Base-by-base conservation (phyloP, 2,329 filamentous ascomycete species). In the Xylariaceae sp. region DNA sequence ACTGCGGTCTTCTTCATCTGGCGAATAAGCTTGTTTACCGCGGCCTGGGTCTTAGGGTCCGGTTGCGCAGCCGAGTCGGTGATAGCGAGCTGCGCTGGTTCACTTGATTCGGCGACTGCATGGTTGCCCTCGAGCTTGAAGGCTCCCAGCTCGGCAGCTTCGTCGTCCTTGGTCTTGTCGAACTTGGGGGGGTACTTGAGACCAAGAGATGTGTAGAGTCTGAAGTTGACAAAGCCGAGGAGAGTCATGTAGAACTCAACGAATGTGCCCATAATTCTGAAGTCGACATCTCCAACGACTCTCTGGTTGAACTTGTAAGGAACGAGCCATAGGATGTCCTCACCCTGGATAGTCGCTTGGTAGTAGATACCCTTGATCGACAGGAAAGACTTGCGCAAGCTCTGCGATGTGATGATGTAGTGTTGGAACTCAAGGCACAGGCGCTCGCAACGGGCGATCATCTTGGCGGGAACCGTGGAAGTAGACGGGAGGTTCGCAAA, bases 341-440 rank as follows among this genome's bases (percentile, higher is more conserved):
- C 92, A 53, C 94, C 94, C 74, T 97, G 91, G 63, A 99, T 95
- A 55, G 88, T 97, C 23, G 93, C 94, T 78, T 97, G 93, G 77
- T 97, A 99, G 80, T 99, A 99, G 71, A 99, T 97, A 63, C 94
- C 94, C 82, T 99, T 99, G 77, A 99, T 97, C 1, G 92, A 96
- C 66, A 99, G 78, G 79, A 99, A 99, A 0, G 92, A 96, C 79
- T 97, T 97, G 71, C 90, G 89, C 68, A 99, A 79, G 69, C 90
- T 92, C 76, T 96, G 86, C 48, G 93, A 95, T 51, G 88, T 84
- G 72, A 99, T 99, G 64, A 99, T 82, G 76, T 96, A 99, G 80
- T 97, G 94, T 77, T 97, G 89, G 75, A 99, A 99, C 78, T 99
- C 94, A 74, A 93, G 87, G 69, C 88, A 93, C 57, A 99, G 79